Conservation (phyloP, 495 filamentous ascomycete species). For the Hypoxylon perforatum region DNA sequence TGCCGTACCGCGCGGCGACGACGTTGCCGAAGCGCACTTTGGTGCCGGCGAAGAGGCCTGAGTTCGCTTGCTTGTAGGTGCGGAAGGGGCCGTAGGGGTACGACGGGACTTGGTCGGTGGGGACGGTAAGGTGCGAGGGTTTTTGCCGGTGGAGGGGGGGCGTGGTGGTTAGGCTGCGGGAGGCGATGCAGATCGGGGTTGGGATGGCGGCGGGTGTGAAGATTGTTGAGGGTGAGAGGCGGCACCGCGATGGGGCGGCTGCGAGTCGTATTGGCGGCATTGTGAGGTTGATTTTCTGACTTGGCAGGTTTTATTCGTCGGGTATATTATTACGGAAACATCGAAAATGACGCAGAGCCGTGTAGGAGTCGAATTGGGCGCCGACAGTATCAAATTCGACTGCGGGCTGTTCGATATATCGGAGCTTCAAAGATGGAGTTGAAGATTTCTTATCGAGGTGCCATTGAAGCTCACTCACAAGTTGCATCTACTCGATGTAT, state of each 20-base stretch:
- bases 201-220: constrained; percentile 27
- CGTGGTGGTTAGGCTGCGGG: constrained; percentile 40
- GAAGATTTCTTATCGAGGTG: constrained; percentile 30
- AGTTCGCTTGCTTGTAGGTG: constrained; percentile 87
- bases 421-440: constrained; percentile 10
- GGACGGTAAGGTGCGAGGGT: constrained; percentile 44
- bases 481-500: not conserved
- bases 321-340: constrained; percentile 5
- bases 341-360: not conserved
- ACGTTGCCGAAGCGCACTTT: constrained; percentile 92
- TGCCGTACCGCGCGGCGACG: constrained; percentile 78
- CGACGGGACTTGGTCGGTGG: constrained; percentile 63
- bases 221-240: constrained; percentile 17
- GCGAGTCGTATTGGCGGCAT: constrained; percentile 30
- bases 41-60: constrained; percentile 82
- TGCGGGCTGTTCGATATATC: not conserved
- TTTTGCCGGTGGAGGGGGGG: constrained; percentile 37
- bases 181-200: too few species aligned
- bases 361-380: not conserved
- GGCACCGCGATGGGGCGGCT: constrained; percentile 29
- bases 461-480: too few species aligned
- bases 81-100: constrained; percentile 87
- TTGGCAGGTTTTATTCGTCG: not conserved
- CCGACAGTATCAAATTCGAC: not conserved
- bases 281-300: not conserved